Conservation (phyloP, 371 early-diverging fungal genomes). For the Apophysomyces sp. region DNA sequence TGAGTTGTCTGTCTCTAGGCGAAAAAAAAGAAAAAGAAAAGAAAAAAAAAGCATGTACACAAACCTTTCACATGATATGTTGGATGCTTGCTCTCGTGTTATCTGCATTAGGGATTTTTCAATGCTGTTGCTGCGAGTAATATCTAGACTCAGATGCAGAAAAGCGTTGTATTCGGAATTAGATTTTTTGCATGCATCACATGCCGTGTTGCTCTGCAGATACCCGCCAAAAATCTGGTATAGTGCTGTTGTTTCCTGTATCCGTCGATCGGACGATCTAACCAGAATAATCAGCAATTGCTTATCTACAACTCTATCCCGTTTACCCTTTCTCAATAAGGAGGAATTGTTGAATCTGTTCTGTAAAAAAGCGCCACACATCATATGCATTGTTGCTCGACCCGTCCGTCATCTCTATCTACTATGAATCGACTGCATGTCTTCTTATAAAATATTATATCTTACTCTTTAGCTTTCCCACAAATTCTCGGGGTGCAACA, state of each 20-base stretch:
- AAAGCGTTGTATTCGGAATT: slow-evolving; percentile 69
- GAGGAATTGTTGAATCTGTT: slow-evolving; percentile 44
- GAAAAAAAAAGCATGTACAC: neutral
- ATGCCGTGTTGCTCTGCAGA: slow-evolving; percentile 69
- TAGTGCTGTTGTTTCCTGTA: slow-evolving; percentile 76
- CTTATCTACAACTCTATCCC: neutral
- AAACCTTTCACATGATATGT: slow-evolving; percentile 30
- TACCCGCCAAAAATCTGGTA: slow-evolving; percentile 86
- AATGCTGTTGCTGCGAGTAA: slow-evolving; percentile 60
- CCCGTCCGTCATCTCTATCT: slow-evolving; percentile 74
- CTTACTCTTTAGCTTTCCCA: slow-evolving; percentile 69
- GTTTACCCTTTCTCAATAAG: slow-evolving; percentile 33
- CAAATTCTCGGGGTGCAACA: slow-evolving; percentile 67
- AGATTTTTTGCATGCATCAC: slow-evolving; percentile 65
- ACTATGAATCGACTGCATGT: slow-evolving; percentile 12
- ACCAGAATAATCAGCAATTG: neutral
- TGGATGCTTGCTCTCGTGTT: slow-evolving; percentile 12
- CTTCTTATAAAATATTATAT: neutral
- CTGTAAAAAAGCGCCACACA: slow-evolving; percentile 74
- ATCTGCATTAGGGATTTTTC: slow-evolving; percentile 38
- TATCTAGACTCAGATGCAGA: slow-evolving; percentile 73
- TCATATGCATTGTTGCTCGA: slow-evolving; percentile 85
- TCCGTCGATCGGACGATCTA: slow-evolving; percentile 59
- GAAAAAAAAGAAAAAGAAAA: neutral
- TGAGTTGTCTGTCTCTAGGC: too few species aligned